Evolutionary conservation across 2,329 filamentous ascomycete species (phyloP), one percentile per base, ranked within the genome.

Genomic region (Fusarium temperatum): DNA sequence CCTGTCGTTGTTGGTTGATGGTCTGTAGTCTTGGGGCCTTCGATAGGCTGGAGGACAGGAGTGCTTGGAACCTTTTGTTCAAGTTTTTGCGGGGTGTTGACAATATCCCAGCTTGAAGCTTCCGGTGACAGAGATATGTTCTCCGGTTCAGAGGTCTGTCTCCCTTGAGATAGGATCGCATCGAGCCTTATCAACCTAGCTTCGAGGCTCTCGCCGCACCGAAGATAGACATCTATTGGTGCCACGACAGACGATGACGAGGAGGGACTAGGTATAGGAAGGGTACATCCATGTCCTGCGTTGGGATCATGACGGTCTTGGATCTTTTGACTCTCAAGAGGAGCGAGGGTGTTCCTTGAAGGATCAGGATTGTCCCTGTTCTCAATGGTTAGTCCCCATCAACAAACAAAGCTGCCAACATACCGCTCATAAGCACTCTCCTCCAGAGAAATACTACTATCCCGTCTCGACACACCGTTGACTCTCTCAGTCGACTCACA

Each of bases 361-460:
- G 32, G 24, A 4, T 57, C 51, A 28, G 48, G 47, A 38, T 36
- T 18, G 14, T 51, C 47, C 55, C 75, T 77, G 14, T 5, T n/a
- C 44, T n/a, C 8, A 7, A 12, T 8, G 10, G 41, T 77, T 53
- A 74, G 73, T 39, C 28, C 36, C 10, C 35, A 10, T 6, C 22
- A 4, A 22, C 32, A 36, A 45, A 22, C 47, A 35, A 47, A 5
- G 5, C 26, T 8, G 10, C 11, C 22, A 32, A 51, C 24, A 59
- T 65, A 76, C 74, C 55, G 28, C 28, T 64, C 48, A 18, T 35
- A 61, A 24, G 53, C 36, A 14, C 38, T 36, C 11, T 66, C 71
- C n/a, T 78, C 75, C 9, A 78, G 76, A 47, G 68, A 75, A 47
- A 78, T 75, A 63, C 76, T 78, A 17, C 72, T 76, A 32, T 64